Conservation (phyloP, 306 rosid species). For the Cucumis sativus region DNA sequence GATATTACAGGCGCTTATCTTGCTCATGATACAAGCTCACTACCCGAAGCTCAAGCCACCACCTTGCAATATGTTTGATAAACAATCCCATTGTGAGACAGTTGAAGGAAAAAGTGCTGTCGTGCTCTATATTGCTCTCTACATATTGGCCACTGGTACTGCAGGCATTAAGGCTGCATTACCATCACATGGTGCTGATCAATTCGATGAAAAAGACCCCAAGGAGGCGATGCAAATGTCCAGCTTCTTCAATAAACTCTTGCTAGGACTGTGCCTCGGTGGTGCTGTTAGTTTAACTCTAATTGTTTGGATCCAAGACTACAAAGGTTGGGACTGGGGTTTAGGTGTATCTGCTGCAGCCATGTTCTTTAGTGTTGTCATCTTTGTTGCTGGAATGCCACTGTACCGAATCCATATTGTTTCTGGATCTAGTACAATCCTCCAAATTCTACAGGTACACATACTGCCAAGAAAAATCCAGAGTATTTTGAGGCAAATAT, state of each 20-base stretch:
- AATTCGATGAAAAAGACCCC: conserved; percentile 66
- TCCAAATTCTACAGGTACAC: conserved; percentile 55
- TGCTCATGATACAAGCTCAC: conserved; percentile 70
- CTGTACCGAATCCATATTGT: conserved; percentile 46
- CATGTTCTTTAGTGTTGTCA: conserved; percentile 25
- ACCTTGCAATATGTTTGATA: conserved; percentile 27
- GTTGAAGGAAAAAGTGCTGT: conserved; percentile 30
- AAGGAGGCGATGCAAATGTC: conserved; percentile 62
- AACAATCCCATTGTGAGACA: conserved; percentile 26
- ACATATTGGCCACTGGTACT: conserved; percentile 42
- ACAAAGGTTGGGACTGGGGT: conserved; percentile 90
- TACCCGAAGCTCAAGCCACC: conserved; percentile 48
- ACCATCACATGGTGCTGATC: conserved; percentile 92
- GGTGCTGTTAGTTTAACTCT: conserved; percentile 59
- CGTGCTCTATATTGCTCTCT: conserved; percentile 50
- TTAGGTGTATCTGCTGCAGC: conserved; percentile 51
- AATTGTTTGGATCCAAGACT: conserved; percentile 60
- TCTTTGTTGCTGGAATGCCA: conserved; percentile 58
- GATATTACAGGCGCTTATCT: conserved; percentile 40
- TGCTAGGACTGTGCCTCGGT: conserved; percentile 56
- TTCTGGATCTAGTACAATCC: conserved; percentile 39
- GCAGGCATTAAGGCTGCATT: conserved; percentile 69
- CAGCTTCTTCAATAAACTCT: conserved; percentile 53
- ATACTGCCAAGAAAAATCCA: neutral
- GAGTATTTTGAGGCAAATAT: neutral